These are phyloP conservation scores for Saccharomycopsis crataegensis DNA, from an alignment of 1,139 yeast genomes.

Conservation along the genomic window DNA sequence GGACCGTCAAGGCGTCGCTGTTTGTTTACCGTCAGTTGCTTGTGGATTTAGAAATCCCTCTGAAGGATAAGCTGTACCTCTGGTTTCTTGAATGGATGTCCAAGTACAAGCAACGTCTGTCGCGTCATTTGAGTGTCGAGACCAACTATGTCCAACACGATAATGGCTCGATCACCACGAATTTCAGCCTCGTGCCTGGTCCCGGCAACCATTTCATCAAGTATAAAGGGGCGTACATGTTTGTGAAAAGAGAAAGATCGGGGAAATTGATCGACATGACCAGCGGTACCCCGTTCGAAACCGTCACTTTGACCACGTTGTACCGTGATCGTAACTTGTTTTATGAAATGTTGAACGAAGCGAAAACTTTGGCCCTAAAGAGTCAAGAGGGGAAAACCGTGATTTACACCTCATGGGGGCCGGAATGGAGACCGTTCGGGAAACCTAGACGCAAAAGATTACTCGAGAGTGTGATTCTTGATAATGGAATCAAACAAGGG, in stretches of 20 bases:
- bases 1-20: slow-evolving; percentile 53
- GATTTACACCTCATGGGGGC: slow-evolving; percentile 90
- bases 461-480: slow-evolving; percentile 80
- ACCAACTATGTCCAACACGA: slow-evolving; percentile 85
- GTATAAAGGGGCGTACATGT: slow-evolving; percentile 83
- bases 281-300: slow-evolving; percentile 91
- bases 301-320: slow-evolving; percentile 84
- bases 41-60: slow-evolving; percentile 89
- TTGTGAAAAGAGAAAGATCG: slow-evolving; percentile 83
- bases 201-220: slow-evolving; percentile 89
- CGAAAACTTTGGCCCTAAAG: slow-evolving; percentile 74
- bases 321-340: slow-evolving; percentile 74
- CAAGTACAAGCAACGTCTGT: slow-evolving; percentile 58
- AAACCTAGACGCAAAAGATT: slow-evolving; percentile 86
- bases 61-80: slow-evolving; percentile 84
- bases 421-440: slow-evolving; percentile 98
- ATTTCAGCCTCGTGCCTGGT: slow-evolving; percentile 92
- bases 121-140: slow-evolving; percentile 85
- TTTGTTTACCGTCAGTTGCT: slow-evolving; percentile 75
- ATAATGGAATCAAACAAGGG: slow-evolving; percentile 58
- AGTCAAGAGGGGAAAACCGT: slow-evolving; percentile 93
- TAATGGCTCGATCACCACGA: slow-evolving; percentile 84
- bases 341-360: slow-evolving; percentile 70
- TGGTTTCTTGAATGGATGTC: slow-evolving; percentile 99
- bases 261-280: slow-evolving; percentile 85